phyloP scores from a whole-genome alignment of 306 rosid species.

The Ammopiptanthus mongolicus region DNA sequence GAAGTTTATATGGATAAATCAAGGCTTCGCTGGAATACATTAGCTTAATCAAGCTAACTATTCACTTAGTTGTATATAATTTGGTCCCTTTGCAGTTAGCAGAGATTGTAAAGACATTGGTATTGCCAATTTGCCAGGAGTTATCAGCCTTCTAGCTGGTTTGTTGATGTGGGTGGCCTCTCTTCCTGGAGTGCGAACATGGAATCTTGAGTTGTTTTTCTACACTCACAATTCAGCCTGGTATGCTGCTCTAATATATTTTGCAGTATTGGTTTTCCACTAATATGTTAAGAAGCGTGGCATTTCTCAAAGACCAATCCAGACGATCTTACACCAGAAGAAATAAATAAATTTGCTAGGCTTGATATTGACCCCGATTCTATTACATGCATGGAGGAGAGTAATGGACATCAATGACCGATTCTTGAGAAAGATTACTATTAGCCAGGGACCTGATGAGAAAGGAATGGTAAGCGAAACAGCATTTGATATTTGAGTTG shows the following conservation, averaged over 20 bases:
- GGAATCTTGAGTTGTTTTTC: constrained; percentile 84
- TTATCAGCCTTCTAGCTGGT: constrained; percentile 74
- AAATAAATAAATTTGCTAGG: constrained; percentile 82
- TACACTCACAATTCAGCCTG: too few relatives aligned
- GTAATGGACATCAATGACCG: constrained; percentile 96
- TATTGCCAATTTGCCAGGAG: constrained; percentile 72
- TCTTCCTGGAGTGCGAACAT: constrained; percentile 63
- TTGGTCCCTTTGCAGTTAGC: constrained; percentile 45
- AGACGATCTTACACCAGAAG: constrained; percentile 82
- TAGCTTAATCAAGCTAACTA: constrained; percentile 1
- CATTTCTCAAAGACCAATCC: constrained; percentile 78
- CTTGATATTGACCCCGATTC: constrained; percentile 86
- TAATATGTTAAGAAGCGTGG: constrained; percentile 71
- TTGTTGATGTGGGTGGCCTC: constrained; percentile 93
- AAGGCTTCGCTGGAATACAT: background rate
- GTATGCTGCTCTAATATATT: too few relatives aligned
- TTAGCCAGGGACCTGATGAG: constrained; percentile 96
- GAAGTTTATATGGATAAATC: background rate
- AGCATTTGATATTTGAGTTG: constrained; percentile 90
- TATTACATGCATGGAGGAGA: constrained; percentile 95
- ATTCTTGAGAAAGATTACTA: constrained; percentile 78
- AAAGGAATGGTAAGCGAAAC: constrained; percentile 99
- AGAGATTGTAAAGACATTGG: constrained; percentile 70
- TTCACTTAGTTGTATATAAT: background rate
- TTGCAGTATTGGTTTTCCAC: too few relatives aligned